Base-by-base conservation (phyloP, 768 basidiomycete species). In the Ramaria rubella region DNA sequence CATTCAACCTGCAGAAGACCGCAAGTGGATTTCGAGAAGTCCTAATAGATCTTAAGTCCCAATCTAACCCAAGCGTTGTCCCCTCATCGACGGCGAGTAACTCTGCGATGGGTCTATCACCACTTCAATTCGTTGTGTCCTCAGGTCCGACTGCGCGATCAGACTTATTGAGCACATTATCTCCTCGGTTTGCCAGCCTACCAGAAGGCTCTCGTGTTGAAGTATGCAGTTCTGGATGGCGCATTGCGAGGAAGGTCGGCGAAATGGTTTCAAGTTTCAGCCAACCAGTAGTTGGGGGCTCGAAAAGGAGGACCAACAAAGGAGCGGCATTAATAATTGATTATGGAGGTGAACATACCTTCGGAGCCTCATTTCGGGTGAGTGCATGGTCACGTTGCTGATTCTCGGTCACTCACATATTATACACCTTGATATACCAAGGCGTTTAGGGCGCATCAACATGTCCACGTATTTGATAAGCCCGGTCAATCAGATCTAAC, bases 401-500 rank as follows among this genome's bases (percentile, higher is more conserved):
- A n/a, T 15, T 15, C 27, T 21, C n/a, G 26, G 34, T 29, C 38
- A 55, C 26, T 31, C 21, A 46, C 53, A 31, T 48, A 60, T 58
- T 42, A 9, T 30, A n/a, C n/a, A n/a, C n/a, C 12, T 14, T 33
- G 21, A 5, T 24, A n/a, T 34, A 14, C 27, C 15, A 27, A 97
- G 94, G 96, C 88, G 0, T 97, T 99, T 77, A 86, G 86, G 68
- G 75, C 82, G 21, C 96, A 98, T 66, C 78, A 84, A 57, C 82
- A 92, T 14, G 87, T 90, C 1, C 87, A 94, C 67, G 76, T 90
- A 3, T 95, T 98, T 65, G 77, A 87, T 52, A 73, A 77, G 9
- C 94, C 94, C 0, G 96, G 96, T 17, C 78, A 88, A 40, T 87
- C 89, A 40, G 96, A 99, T 69, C 72, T 98, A 46, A 99, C 96